Percentiles rank a stretch among this genome's conserved stretches.
Evolutionary conservation across 2,329 filamentous ascomycete species (phyloP).

Genomic region (Bipolaris bicolor): DNA sequence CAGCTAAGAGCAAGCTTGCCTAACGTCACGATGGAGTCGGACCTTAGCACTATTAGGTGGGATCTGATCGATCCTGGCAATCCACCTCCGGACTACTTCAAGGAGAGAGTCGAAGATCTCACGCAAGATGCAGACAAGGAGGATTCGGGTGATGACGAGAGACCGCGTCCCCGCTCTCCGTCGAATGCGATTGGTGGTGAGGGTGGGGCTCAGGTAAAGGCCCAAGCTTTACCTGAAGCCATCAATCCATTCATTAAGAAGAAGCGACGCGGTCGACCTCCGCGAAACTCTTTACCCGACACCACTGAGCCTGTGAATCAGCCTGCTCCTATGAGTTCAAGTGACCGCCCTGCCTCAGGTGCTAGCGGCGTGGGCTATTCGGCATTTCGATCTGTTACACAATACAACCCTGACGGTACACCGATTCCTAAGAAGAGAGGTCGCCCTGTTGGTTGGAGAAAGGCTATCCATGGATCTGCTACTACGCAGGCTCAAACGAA

Average conservation of each 20-base stretch:
- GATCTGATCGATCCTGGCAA: conserved; percentile 65
- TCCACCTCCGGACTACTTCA: conserved; percentile 48
- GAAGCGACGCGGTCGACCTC: conserved; percentile 46
- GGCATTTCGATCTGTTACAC: conserved; percentile 47
- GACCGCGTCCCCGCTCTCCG: conserved; percentile 19
- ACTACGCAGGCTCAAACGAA: conserved; percentile 32
- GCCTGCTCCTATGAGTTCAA: conserved; percentile 33
- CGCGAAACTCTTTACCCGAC: conserved; percentile 39
- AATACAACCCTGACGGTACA: conserved; percentile 42
- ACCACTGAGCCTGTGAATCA: conserved; percentile 17
- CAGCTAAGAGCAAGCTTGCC: conserved; percentile 52
- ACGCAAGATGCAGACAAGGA: conserved; percentile 45
- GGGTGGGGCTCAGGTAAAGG: conserved; percentile 29
- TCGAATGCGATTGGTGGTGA: conserved; percentile 31
- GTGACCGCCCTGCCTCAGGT: conserved; percentile 25
- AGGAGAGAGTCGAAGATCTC: conserved; percentile 29
- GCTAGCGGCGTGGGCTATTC: conserved; percentile 48
- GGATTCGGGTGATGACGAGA: conserved; percentile 43
- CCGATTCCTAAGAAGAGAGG: conserved; percentile 54
- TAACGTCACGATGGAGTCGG: conserved; percentile 54
- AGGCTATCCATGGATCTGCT: conserved; percentile 52
- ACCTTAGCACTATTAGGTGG: conserved; percentile 66
- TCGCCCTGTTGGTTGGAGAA: conserved; percentile 58
- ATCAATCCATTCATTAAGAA: conserved; percentile 40
- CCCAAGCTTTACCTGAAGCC: conserved; percentile 36